Conservation (phyloP, 1,139 yeast genomes). For the Kodamaea derodonti region DNA sequence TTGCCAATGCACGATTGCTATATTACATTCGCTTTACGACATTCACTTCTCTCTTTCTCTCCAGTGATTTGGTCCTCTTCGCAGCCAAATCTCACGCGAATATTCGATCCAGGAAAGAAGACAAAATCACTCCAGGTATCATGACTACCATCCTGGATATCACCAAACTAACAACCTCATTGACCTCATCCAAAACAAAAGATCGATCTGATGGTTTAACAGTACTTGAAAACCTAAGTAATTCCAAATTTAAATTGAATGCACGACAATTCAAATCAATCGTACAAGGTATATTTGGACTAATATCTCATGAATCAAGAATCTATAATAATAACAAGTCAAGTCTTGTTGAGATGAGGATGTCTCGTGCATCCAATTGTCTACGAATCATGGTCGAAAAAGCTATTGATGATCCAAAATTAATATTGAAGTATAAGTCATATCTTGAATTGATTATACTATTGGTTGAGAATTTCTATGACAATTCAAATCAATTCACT, state of each 20-base stretch:
- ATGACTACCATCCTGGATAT: constrained; percentile 20
- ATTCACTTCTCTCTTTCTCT: too few species aligned
- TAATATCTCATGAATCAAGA: constrained; percentile 39
- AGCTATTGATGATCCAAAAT: constrained; percentile 12
- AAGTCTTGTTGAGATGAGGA: constrained; percentile 34
- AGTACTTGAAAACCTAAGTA: constrained; percentile 31
- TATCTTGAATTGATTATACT: constrained; percentile 23
- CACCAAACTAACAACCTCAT: constrained; percentile 15
- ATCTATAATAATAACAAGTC: constrained; percentile 27
- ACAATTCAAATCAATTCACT: constrained; percentile 17
- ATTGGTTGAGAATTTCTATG: constrained; percentile 19
- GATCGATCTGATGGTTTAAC: constrained; percentile 52
- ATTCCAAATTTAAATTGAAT: constrained; percentile 18
- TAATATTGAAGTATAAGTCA: constrained; percentile 28
- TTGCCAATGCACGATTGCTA: too few species aligned
- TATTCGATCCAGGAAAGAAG: too few species aligned
- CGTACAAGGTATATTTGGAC: constrained; percentile 33
- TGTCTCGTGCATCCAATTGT: constrained; percentile 38
- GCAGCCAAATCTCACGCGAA: too few species aligned
- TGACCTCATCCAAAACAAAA: constrained; percentile 45
- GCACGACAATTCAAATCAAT: constrained; percentile 25
- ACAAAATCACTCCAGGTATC: too few species aligned
- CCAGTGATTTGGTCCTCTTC: too few species aligned
- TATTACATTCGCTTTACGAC: too few species aligned
- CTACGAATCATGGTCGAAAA: constrained; percentile 31